Conservation (phyloP, 257 asterid genomes). For the Gentiana macrophylla region DNA sequence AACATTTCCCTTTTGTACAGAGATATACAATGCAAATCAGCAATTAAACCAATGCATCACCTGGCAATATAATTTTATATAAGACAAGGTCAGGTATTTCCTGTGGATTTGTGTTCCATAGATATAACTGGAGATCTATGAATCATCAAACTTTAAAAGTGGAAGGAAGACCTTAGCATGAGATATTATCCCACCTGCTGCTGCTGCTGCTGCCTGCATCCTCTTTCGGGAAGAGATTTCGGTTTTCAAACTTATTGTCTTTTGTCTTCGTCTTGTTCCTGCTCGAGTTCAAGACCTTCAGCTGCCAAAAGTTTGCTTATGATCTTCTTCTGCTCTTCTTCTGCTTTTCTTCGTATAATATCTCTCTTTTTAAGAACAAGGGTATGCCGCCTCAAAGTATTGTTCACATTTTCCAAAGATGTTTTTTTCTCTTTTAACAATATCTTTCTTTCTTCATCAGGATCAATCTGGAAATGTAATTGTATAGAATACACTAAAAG, state of each 20-base stretch:
- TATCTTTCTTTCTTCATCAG: slow-evolving; percentile 84
- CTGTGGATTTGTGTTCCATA: too few species aligned
- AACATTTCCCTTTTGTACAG: too few species aligned
- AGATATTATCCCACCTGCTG: too few species aligned
- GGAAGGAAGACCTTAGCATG: too few species aligned
- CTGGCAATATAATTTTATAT: too few species aligned
- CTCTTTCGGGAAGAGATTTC: too few species aligned
- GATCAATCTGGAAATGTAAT: slow-evolving; percentile 49
- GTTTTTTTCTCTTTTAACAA: slow-evolving; percentile 78
- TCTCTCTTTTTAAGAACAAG: slow-evolving; percentile 78
- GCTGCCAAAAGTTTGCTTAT: slow-evolving; percentile 77
- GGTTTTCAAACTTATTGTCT: slow-evolving; percentile 13
- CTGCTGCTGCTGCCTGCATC: too few species aligned
- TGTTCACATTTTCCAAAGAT: slow-evolving; percentile 52
- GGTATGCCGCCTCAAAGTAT: slow-evolving; percentile 67
- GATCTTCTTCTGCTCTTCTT: slow-evolving; percentile 58
- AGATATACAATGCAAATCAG: too few species aligned
- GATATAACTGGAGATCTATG: too few species aligned
- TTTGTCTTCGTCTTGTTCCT: slow-evolving; percentile 55
- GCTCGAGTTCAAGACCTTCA: slow-evolving; percentile 90
- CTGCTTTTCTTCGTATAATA: slow-evolving; percentile 61
- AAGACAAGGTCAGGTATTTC: too few species aligned
- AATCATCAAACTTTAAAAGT: too few species aligned
- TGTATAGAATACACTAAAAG: not conserved
- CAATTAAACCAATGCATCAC: too few species aligned